phyloP scores from a whole-genome alignment of 2,329 filamentous ascomycete species.

The Phoma sp. region DNA sequence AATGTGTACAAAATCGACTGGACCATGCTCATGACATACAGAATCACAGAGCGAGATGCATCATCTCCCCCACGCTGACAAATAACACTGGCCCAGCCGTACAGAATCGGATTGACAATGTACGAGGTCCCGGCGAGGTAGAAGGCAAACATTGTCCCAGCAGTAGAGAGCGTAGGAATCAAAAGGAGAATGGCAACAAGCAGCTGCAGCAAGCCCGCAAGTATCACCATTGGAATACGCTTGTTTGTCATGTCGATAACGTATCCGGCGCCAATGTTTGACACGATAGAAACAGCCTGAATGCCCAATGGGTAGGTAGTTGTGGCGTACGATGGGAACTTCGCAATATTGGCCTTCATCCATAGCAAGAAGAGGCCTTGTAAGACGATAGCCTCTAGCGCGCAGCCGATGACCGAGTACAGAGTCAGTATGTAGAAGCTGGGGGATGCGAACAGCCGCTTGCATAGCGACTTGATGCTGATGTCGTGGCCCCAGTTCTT shows the following conservation, averaged over 20 bases:
- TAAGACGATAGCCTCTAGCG: slow-evolving; percentile 44
- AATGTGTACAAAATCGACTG: slow-evolving; percentile 52
- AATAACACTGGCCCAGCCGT: slow-evolving; percentile 51
- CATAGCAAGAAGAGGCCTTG: slow-evolving; percentile 35
- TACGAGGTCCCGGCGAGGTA: slow-evolving; percentile 50
- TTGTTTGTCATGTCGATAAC: slow-evolving; percentile 48
- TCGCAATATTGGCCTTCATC: slow-evolving; percentile 28
- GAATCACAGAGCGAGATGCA: slow-evolving; percentile 48
- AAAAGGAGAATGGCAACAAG: slow-evolving; percentile 42
- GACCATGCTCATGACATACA: slow-evolving; percentile 52
- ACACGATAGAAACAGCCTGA: slow-evolving; percentile 62
- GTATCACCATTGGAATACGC: slow-evolving; percentile 45
- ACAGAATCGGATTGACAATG: slow-evolving; percentile 50
- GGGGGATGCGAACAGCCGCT: slow-evolving; percentile 30
- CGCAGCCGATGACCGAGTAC: slow-evolving; percentile 47
- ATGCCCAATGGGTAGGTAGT: slow-evolving; percentile 66
- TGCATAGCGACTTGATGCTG: slow-evolving; percentile 28
- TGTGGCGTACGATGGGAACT: slow-evolving; percentile 53
- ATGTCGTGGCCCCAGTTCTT: slow-evolving; percentile 34
- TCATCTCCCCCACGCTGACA: slow-evolving; percentile 50
- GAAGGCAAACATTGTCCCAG: slow-evolving; percentile 47
- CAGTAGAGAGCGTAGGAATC: slow-evolving; percentile 39
- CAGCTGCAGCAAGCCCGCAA: slow-evolving; percentile 44
- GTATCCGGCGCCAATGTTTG: slow-evolving; percentile 48
- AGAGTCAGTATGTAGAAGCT: slow-evolving; percentile 49